Base-by-base conservation (phyloP, 2,329 filamentous ascomycete species). In the Clonostachys rosea region DNA sequence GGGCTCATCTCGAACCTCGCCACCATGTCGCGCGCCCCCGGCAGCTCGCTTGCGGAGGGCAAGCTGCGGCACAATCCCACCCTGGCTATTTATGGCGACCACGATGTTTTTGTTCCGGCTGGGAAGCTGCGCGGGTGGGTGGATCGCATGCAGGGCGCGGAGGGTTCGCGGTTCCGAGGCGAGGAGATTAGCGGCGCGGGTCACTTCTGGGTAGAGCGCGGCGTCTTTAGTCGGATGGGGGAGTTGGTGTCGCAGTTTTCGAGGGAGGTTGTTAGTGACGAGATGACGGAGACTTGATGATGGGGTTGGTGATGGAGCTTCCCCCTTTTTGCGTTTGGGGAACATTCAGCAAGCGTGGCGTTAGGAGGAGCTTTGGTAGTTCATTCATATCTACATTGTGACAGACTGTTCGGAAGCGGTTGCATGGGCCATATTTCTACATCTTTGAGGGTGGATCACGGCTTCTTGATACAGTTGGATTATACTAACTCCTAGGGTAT, bases 11-110 rank as follows among this genome's bases (percentile, higher is more conserved):
- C 78, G 7, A 74, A 76, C 49, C 68, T 90, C 16, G 75, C 81
- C 11, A 87, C 50, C 16, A 47, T 52, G 35, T 51, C 52, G 39
- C 59, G 47, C 8, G 43, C 54, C 5, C 45, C 50, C 43, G 44
- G 42, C 50, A 30, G 24, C 24, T 48, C 54, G 3, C 36, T 39
- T 11, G 52, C 54, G 2, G 78, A 84, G 47, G 65, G 68, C 45
- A 83, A 86, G 57, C 68, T 88, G 43, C 65, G 79, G 2, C 62
- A 66, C 3, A 75, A 84, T 56, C 73, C 75, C 1, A 86, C 86
- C 0, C 62, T 96, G 34, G 83, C 81, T 1, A 65, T 95, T 0
- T 95, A 84, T 58, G 92, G 91, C 2, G 81, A 85, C 44, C 72
- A 78, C 5, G 91, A 97, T 62, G 67, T 76, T 0, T 95, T 96